phyloP scores from a whole-genome alignment of 169 alveolate species.

The Theileria equi region DNA sequence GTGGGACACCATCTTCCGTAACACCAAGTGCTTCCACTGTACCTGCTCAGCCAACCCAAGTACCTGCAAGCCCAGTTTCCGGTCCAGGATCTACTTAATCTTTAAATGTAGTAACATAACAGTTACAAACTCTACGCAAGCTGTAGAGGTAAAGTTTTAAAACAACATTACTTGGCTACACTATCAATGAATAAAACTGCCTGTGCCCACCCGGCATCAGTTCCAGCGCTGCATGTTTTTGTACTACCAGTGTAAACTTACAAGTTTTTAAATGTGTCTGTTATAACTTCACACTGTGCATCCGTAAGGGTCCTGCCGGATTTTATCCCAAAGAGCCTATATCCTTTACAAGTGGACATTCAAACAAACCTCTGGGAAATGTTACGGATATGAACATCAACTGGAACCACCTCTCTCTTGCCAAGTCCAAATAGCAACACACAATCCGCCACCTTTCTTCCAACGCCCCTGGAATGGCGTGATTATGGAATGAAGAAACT shows the following conservation, averaged over 20 bases:
- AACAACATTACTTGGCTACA: constrained; percentile 7
- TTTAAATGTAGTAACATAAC: too few relatives aligned
- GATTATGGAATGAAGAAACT: neutral
- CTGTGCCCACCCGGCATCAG: constrained; percentile 59
- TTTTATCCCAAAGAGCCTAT: constrained; percentile 32
- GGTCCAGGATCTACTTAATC: too few relatives aligned
- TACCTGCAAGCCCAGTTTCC: too few relatives aligned
- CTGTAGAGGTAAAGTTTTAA: too few relatives aligned
- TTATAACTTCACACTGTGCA: constrained; percentile 2
- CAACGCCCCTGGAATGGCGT: constrained; percentile 82
- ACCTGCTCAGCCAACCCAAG: too few relatives aligned
- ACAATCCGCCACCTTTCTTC: constrained; percentile 91
- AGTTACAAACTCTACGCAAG: too few relatives aligned
- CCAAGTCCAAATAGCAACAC: constrained; percentile 83
- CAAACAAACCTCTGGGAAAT: constrained; percentile 26
- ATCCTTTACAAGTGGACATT: neutral
- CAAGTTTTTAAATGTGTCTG: constrained; percentile 17
- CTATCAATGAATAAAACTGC: constrained; percentile 51
- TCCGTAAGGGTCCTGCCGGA: constrained; percentile 8
- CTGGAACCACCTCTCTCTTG: constrained; percentile 79
- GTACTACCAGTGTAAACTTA: constrained; percentile 4
- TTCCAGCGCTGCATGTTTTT: constrained; percentile 21
- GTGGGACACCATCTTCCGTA: too few relatives aligned
- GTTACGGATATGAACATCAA: constrained; percentile 86
- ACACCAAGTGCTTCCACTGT: too few relatives aligned